phyloP scores from a whole-genome alignment of 2,329 filamentous ascomycete species.

The Colletotrichum ledebouriae region DNA sequence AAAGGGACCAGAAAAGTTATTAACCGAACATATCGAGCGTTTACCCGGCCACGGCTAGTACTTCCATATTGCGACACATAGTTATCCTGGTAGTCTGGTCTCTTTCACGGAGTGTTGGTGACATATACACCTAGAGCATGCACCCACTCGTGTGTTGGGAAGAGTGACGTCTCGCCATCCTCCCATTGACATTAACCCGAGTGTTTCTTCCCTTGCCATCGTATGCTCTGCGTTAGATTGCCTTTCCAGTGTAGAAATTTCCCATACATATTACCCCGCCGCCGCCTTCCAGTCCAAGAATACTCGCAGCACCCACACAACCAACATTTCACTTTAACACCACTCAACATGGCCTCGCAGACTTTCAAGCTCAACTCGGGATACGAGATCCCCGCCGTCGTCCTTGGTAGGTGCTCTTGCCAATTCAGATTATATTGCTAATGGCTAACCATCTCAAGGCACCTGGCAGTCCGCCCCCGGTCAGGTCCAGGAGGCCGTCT shows the following conservation, averaged over 20 bases:
- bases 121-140: constrained; percentile 36
- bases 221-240: background rate
- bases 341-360: constrained; percentile 62
- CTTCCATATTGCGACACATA: constrained; percentile 18
- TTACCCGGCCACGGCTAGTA: constrained; percentile 19
- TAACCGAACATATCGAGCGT: constrained; percentile 20
- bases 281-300: constrained; percentile 10
- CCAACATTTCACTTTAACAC: background rate
- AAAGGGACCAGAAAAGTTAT: background rate
- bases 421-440: background rate
- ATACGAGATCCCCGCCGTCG: constrained; percentile 72
- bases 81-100: constrained; percentile 2
- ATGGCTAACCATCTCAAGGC: constrained; percentile 55
- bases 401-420: constrained; percentile 65
- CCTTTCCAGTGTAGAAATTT: background rate
- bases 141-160: background rate
- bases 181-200: background rate
- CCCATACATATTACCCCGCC: constrained; percentile 35
- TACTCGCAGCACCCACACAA: background rate
- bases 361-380: constrained; percentile 76
- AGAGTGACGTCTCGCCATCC: constrained; percentile 9
- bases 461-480: constrained; percentile 75
- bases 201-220: background rate
- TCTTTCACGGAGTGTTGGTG: constrained; percentile 6
- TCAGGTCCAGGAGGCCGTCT: constrained; percentile 70